These are phyloP conservation scores for Suaeda aralocaspica DNA, from an alignment of 148 eudicot genomes.

Conservation along the genomic window DNA sequence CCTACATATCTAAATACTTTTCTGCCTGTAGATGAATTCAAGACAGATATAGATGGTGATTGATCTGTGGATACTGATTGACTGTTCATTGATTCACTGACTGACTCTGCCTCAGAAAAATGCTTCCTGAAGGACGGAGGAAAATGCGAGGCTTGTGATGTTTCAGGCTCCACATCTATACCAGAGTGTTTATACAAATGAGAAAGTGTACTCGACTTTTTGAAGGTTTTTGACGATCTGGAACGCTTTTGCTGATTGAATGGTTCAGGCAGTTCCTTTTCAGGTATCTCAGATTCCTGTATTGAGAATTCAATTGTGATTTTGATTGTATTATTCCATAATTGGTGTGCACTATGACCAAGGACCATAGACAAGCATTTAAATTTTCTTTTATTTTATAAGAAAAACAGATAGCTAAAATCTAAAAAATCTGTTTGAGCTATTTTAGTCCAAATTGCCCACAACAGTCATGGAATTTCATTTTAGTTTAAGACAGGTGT, in stretches of 20 bases:
- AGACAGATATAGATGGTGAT: not conserved
- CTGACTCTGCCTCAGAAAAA: slow-evolving; percentile 37
- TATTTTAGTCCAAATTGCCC: not conserved
- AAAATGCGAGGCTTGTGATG: slow-evolving; percentile 50
- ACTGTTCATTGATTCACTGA: slow-evolving; percentile 9
- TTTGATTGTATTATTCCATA: not conserved
- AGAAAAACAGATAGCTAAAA: not conserved
- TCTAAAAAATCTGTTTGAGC: not conserved
- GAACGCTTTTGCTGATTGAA: slow-evolving; percentile 40
- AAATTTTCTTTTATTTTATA: too few species aligned
- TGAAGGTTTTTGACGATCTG: slow-evolving; percentile 6
- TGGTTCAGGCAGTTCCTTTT: slow-evolving; percentile 61
- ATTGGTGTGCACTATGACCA: not conserved
- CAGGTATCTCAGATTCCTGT: slow-evolving; percentile 75
- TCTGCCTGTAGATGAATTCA: not conserved
- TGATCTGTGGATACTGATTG: slow-evolving; percentile 4
- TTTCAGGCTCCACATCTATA: slow-evolving; percentile 9
- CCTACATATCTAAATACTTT: slow-evolving; percentile 1
- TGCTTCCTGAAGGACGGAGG: slow-evolving; percentile 46
- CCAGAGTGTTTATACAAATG: not conserved
- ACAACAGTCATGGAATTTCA: too few species aligned
- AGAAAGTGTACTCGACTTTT: slow-evolving; percentile 15
- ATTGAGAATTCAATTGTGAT: slow-evolving; percentile 9
- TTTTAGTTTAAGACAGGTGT: not conserved
- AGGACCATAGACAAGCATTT: not conserved